These are phyloP conservation scores for Ophiostoma piceae DNA, from an alignment of 2,329 filamentous ascomycete genomes.

Conservation along the genomic window DNA sequence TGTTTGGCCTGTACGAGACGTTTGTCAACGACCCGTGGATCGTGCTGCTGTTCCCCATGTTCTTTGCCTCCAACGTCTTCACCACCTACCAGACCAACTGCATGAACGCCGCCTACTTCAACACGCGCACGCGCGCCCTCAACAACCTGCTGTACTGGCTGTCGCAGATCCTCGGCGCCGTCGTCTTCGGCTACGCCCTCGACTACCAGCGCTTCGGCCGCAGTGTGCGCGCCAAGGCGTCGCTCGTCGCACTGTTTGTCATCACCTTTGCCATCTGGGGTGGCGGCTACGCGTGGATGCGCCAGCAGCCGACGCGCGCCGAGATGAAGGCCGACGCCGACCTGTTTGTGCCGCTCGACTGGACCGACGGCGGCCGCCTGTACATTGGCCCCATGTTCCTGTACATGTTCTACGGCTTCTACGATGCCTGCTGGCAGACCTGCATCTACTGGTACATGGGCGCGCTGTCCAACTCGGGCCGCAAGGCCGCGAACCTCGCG, in stretches of 20 bases:
- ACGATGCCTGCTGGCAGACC: conserved; percentile 86
- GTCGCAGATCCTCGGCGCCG: conserved; percentile 71
- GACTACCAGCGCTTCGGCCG: conserved; percentile 58
- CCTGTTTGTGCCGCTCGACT: conserved; percentile 48
- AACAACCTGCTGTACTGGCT: conserved; percentile 77
- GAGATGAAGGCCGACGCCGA: conserved; percentile 29
- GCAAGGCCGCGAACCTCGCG: conserved; percentile 85
- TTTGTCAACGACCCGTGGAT: conserved; percentile 67
- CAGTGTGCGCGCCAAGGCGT: conserved; percentile 60
- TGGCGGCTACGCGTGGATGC: conserved; percentile 74
- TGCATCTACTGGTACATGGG: conserved; percentile 96
- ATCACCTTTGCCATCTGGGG: conserved; percentile 78
- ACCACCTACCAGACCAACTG: conserved; percentile 70
- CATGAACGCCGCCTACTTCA: conserved; percentile 66
- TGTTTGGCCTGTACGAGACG: conserved; percentile 70
- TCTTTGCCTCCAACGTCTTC: conserved; percentile 74
- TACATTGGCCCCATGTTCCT: conserved; percentile 79
- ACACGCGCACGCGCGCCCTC: conserved; percentile 65
- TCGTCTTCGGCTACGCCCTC: conserved; percentile 65
- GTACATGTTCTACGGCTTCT: conserved; percentile 87
- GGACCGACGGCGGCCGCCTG: conserved; percentile 51
- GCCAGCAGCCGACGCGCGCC: conserved; percentile 49
- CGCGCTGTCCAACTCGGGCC: conserved; percentile 83
- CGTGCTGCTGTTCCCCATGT: conserved; percentile 73
- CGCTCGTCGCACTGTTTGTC: conserved; percentile 56